A percentile compares a stretch with the other conserved stretches of the same genome.
phyloP scores from a whole-genome alignment of 2,329 filamentous ascomycete species.

The Alternaria tenuissima region DNA sequence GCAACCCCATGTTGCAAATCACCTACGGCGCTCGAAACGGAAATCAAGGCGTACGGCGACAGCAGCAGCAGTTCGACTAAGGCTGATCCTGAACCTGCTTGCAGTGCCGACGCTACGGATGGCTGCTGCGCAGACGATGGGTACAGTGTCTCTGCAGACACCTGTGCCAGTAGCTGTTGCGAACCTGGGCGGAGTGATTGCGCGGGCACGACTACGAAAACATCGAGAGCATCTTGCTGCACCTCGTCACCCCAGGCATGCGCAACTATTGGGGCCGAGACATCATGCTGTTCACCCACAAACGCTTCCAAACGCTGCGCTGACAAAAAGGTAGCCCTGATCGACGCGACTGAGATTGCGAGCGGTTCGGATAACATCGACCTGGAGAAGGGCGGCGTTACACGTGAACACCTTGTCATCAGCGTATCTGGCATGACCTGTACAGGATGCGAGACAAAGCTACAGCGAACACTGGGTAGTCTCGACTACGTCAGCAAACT shows the following conservation, averaged over 20 bases:
- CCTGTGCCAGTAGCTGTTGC: slow-evolving; percentile 8
- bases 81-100: background rate
- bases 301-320: background rate
- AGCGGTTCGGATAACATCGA: slow-evolving; percentile 10
- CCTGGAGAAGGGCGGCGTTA: slow-evolving; percentile 31
- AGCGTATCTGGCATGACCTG: slow-evolving; percentile 76
- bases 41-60: background rate
- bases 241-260: background rate
- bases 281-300: background rate
- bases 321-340: background rate
- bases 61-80: background rate
- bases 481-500: slow-evolving; percentile 62
- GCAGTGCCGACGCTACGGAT: background rate
- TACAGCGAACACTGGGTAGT: slow-evolving; percentile 60
- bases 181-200: background rate
- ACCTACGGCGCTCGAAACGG: background rate
- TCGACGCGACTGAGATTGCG: slow-evolving; percentile 1
- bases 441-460: slow-evolving; percentile 74
- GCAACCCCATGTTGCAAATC: background rate
- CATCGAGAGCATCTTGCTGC: background rate
- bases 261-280: background rate
- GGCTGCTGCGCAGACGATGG: background rate
- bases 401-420: slow-evolving; percentile 65
- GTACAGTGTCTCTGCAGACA: background rate
- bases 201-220: background rate